Base-by-base conservation (phyloP, 768 basidiomycete genomes). In the Solioccasus polychromus region DNA sequence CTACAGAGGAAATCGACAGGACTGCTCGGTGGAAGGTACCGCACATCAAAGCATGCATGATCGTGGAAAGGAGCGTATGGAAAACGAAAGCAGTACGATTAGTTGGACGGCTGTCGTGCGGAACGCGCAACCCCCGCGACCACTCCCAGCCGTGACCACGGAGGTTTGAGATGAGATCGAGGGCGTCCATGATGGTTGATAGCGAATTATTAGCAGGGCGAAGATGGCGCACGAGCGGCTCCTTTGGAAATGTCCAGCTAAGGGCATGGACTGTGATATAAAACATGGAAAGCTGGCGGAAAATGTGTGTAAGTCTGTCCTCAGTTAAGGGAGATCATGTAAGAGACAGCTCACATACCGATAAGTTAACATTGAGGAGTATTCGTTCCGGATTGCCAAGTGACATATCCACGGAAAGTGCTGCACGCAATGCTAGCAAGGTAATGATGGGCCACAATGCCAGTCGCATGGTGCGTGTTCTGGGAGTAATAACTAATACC, bases 121-220 rank as follows among this genome's bases (percentile, higher is more conserved):
- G 55, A 8, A 61, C 24, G 34, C 54, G 48, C 11, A 54, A 20
- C 19, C 52, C 45, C 20, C 62, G 51, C 2, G 78, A 77, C 75
- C 79, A 83, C 38, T 74, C 66, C 82, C 83, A 85, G 17, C 77
- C 79, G 40, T 69, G 56, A 5, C 82, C 83, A 15, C 83, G 78
- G n/a, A 78, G 55, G 48, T 74, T 79, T 54, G 66, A 65, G 15
- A 52, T 51, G 20, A 85, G 68, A 44, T 83, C 80, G 14, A 72
- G 53, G 2, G 76, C 73, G 48, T 84, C 73, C 26, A 49, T 20
- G 17, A 47, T 8, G 41, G 35, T 29, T 4, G 36, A 28, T 11
- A 28, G 36, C 18, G 24, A 40, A 8, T 11, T 15, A 11, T 29
- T 35, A 18, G 10, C 14, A 5, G 39, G 39, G 5, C 6, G 26